phyloP scores from a whole-genome alignment of 768 basidiomycete species.

The Lenzites betulinus region DNA sequence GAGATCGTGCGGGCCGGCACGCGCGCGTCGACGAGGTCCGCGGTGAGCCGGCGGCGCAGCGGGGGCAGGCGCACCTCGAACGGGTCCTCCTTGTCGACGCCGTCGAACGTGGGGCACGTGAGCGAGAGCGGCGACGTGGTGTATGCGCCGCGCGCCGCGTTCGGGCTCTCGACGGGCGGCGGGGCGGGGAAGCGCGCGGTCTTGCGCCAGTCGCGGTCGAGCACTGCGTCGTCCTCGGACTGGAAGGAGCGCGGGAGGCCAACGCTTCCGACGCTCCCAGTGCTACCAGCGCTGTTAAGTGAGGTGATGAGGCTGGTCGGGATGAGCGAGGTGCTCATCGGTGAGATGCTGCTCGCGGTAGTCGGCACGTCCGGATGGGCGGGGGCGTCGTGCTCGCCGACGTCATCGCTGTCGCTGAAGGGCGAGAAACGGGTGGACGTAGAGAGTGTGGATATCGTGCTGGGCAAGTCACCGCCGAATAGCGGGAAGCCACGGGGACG shows the following conservation, averaged over 20 bases:
- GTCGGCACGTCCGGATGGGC: conserved; percentile 18
- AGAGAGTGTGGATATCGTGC: conserved; percentile 30
- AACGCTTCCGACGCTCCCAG: conserved; percentile 25
- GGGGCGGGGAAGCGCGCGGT: conserved; percentile 21
- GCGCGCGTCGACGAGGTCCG: conserved; percentile 30
- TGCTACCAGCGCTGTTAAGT: conserved; percentile 39
- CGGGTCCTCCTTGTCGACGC: conserved; percentile 44
- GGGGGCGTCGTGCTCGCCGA: conserved; percentile 14
- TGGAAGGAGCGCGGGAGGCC: conserved; percentile 48
- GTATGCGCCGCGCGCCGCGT: conserved; percentile 21
- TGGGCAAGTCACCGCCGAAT: conserved; percentile 43
- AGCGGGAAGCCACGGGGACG: conserved; percentile 43
- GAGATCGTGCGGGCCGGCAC: conserved; percentile 25
- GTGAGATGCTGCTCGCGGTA: conserved; percentile 38
- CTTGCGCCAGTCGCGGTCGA: conserved; percentile 56
- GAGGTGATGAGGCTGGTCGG: conserved; percentile 59
- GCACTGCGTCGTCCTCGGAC: conserved; percentile 52
- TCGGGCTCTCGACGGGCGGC: conserved; percentile 30
- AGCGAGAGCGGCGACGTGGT: conserved; percentile 47
- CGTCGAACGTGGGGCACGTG: conserved; percentile 29
- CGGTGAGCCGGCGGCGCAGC: conserved; percentile 32
- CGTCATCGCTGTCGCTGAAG: conserved; percentile 48
- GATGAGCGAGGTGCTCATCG: conserved; percentile 52
- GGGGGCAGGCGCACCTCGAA: conserved; percentile 46
- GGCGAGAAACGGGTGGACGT: conserved; percentile 50